Evolutionary conservation across 768 basidiomycete species (phyloP).

Genomic region (Pleurotus tuoliensis): DNA sequence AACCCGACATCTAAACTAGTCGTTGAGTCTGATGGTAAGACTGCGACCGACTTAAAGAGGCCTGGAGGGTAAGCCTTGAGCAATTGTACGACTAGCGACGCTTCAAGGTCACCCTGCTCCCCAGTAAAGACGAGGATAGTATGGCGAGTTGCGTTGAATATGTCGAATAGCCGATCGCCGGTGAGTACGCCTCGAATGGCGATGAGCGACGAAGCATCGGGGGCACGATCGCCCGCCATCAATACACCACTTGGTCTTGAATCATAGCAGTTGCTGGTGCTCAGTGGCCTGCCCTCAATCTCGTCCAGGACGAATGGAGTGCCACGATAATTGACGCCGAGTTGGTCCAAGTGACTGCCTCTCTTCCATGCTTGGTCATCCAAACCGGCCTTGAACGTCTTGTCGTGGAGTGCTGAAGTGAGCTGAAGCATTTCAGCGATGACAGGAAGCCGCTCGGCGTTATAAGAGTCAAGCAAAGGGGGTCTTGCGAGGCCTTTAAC

Average conservation of each 20-base stretch:
- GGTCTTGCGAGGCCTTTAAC: constrained; percentile 11
- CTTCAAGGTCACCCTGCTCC: background rate
- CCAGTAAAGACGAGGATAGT: constrained; percentile 7
- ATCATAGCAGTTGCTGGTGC: constrained; percentile 17
- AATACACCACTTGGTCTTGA: constrained; percentile 8
- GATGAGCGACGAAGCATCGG: constrained; percentile 7
- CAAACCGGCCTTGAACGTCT: constrained; percentile 6
- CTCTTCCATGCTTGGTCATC: constrained; percentile 2
- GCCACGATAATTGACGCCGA: constrained; percentile 24
- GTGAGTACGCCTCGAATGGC: background rate
- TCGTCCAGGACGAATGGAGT: constrained; percentile 22
- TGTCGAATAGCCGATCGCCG: background rate
- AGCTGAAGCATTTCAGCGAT: constrained; percentile 31
- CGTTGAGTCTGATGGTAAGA: background rate
- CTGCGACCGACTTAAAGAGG: background rate
- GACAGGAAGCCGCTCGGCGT: constrained; percentile 24
- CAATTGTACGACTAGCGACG: background rate
- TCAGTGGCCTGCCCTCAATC: constrained; percentile 13
- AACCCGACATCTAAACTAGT: background rate
- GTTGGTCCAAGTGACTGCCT: constrained; percentile 15
- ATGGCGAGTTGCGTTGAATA: constrained; percentile 7
- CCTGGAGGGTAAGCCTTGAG: background rate
- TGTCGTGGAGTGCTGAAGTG: constrained; percentile 17
- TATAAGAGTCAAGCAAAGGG: constrained; percentile 19
- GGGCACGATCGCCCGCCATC: constrained; percentile 7